Evolutionary conservation across 768 basidiomycete genomes (phyloP), one percentile per base, ranked within the genome.

Genomic region (Rhodocollybia butyracea): DNA sequence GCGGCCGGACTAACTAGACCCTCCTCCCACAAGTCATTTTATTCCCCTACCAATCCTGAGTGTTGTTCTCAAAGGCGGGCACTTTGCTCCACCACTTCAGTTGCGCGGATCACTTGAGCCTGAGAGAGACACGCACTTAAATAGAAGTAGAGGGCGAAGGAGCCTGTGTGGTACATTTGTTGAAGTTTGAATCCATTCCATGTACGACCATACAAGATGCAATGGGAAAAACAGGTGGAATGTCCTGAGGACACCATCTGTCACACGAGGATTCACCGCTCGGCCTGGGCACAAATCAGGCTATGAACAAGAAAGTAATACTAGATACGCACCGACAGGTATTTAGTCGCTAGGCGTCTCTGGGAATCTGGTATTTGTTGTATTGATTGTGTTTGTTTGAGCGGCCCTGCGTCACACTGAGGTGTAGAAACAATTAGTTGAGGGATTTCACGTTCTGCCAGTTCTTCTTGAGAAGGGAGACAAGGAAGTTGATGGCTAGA

Each of bases 391-490:
- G 63, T 59, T 59, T 65, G 30, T 71, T 68, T 61, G 68, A 62
- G 54, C 67, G 60, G 62, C 54, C 75, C 73, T 62, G 60, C 46
- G 67, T 76, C 66, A 62, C 63, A 70, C 64, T 63, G 48, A 62
- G 65, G 63, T 56, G 66, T 61, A 52, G 66, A 60, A n/a, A n/a
- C n/a, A n/a, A n/a, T n/a, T n/a, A n/a, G 82, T 98, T 93, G 61
- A 98, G 81, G 51, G 94, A 96, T 79, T 94, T 94, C 79, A 98
- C 89, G 77, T 98, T 99, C 75, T 98, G 97, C 94, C 94, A 93
- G 80, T 96, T 91, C 85, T 99, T 99, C 86, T 98, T 98, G 71
- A 99, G 85, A 59, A 99, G 78, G 19, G 97, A 98, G 68, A 99
- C 94, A 66, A 99, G 84, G 85, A 99, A 99, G 87, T 99, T 99